Evolutionary conservation across 345 rosid genomes (phyloP), one percentile per base, ranked within the genome.

Genomic region (Sonneratia alba): DNA sequence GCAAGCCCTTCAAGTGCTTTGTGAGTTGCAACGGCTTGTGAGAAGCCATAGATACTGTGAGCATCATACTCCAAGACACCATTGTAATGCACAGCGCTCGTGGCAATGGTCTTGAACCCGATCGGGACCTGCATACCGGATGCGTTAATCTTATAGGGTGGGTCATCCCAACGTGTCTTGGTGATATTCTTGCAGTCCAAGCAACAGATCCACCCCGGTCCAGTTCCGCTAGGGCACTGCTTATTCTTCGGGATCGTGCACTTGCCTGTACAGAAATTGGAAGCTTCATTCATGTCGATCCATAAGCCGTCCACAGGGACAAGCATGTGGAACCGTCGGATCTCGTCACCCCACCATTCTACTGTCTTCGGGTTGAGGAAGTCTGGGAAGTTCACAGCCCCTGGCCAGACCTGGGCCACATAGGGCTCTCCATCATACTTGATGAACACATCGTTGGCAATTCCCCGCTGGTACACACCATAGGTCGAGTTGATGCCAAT

Each of bases 331-430:
- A 96, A 91, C 6, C 98, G 87, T 22, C 81, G 91, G 76, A 95
- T 76, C 64, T 95, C 99, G 70, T 90, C 91, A 0, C 88, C 96
- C 99, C 99, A 91, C 97, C 99, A 95, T 13, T 78, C 73, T 34
- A 95, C 93, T 0, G 98, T 90, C 71, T 84, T 95, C 0, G 97
- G 99, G 81, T 92, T 95, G 71, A 95, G 98, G 79, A 90, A 92
- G 79, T 95, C 99, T 36, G 99, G 99, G 72, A 95, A 95, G 75
- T 95, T 72, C 51, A 92, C 97, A 14, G 98, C 86, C 48, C 99
- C 99, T 1, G 98, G 99, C 99, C 98, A 95, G 21, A 92, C 99
- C 83, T 95, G 99, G 72, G 97, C 99, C 22, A 95, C 66, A 81
- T 73, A 95, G 9, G 94, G 94, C 76, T 92, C 86, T 15, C 96